Percentiles rank a stretch among this genome's conserved stretches.
These are phyloP conservation scores for Chaetomium sp. DNA, from an alignment of 2,329 filamentous ascomycete species.

Conservation along the genomic window DNA sequence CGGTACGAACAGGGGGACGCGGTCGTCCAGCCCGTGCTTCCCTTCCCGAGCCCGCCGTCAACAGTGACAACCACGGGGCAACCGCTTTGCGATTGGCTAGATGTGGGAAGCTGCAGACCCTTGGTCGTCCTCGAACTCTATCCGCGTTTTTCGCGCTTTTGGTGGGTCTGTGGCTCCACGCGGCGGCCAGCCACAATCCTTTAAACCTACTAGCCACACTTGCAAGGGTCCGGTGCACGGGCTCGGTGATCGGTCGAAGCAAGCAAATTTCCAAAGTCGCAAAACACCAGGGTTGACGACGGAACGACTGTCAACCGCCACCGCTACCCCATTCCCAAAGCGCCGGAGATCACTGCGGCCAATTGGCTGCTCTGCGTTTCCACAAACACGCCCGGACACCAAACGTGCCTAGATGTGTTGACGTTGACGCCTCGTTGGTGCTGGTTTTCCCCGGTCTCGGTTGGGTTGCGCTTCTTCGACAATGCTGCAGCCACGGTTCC, in stretches of 20 bases:
- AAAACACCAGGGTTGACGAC: slow-evolving; percentile 17
- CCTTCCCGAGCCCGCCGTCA: slow-evolving; percentile 43
- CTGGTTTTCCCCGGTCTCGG: slow-evolving; percentile 5
- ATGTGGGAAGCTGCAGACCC: slow-evolving; percentile 23
- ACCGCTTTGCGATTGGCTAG: slow-evolving; percentile 53
- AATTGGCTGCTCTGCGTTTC: slow-evolving; percentile 22
- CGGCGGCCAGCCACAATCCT: slow-evolving; percentile 20
- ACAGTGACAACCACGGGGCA: slow-evolving; percentile 61
- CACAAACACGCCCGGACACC: background rate
- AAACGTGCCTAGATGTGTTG: slow-evolving; percentile 20
- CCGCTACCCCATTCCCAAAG: slow-evolving; percentile 2
- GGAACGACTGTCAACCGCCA: slow-evolving; percentile 13
- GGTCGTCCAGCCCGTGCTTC: slow-evolving; percentile 35
- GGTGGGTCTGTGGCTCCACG: slow-evolving; percentile 34
- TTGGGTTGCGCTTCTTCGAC: slow-evolving; percentile 17
- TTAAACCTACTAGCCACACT: slow-evolving; percentile 25
- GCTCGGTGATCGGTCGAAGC: slow-evolving; percentile 9
- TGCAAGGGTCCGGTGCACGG: slow-evolving; percentile 12
- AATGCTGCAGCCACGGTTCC: slow-evolving; percentile 70
- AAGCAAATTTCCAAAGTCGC: slow-evolving; percentile 30
- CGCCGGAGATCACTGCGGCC: slow-evolving; percentile 3
- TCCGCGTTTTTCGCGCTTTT: slow-evolving; percentile 34
- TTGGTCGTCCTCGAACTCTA: slow-evolving; percentile 20
- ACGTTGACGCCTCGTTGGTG: slow-evolving; percentile 14
- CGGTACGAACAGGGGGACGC: slow-evolving; percentile 30